Conservation (phyloP, 2,329 filamentous ascomycete genomes). For the Lasiodiplodia sp. region DNA sequence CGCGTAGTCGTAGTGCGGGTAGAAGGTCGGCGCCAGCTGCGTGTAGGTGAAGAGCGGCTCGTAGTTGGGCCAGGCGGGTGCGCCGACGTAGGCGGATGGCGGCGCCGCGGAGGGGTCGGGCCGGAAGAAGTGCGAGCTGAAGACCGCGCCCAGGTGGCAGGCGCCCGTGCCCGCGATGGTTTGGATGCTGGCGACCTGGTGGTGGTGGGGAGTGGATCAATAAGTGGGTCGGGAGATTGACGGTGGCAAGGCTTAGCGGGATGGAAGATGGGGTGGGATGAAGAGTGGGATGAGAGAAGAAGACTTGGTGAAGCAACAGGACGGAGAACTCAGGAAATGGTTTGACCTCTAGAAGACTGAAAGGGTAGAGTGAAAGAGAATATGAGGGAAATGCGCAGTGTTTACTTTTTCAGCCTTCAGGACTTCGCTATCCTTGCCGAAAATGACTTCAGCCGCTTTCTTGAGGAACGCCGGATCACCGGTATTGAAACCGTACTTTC, state of each 20-base stretch:
- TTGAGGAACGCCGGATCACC: conserved; percentile 43
- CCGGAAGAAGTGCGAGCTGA: conserved; percentile 38
- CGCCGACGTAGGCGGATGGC: conserved; percentile 41
- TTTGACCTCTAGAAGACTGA: background rate
- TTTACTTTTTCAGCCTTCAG: conserved; percentile 7
- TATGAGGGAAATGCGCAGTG: no score
- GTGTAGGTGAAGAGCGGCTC: conserved; percentile 42
- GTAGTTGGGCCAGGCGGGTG: conserved; percentile 48
- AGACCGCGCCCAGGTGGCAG: conserved; percentile 45
- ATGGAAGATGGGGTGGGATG: no score
- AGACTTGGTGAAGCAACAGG: background rate
- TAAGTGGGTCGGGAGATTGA: background rate
- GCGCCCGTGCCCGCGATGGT: conserved; percentile 51
- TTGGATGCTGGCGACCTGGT: conserved; percentile 46
- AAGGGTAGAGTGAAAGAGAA: background rate
- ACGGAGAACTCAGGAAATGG: background rate
- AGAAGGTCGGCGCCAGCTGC: conserved; percentile 40
- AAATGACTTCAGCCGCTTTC: conserved; percentile 41
- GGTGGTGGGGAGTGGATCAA: background rate
- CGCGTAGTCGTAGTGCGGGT: conserved; percentile 41
- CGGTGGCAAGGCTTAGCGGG: no score
- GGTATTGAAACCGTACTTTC: conserved; percentile 46
- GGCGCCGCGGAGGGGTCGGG: conserved; percentile 18
- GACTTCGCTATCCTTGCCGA: conserved; percentile 37
- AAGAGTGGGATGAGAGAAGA: background rate